Evolutionary conservation across 495 filamentous ascomycete species (phyloP), one percentile per base, ranked within the genome.

Genomic region (Annulohypoxylon maeteangense): DNA sequence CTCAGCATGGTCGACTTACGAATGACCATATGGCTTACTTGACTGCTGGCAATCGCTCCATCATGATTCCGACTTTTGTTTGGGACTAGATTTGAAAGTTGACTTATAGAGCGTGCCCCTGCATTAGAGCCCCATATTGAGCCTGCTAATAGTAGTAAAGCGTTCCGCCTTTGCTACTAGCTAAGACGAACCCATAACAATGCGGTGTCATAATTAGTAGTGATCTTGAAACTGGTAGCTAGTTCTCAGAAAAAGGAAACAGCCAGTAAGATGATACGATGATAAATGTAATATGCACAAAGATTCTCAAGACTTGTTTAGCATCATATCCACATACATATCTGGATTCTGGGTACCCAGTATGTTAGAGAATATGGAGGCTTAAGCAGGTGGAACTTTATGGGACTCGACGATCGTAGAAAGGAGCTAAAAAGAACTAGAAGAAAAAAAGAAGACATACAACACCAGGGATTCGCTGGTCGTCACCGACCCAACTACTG

Each of bases 401-500:
- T n/a, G n/a, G n/a, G n/a, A n/a, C n/a, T n/a, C n/a, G n/a, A n/a
- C n/a, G n/a, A n/a, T n/a, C n/a, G n/a, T n/a, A n/a, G 27, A 40
- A 40, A 40, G n/a, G 4, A 7, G 7, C 1, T 22, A 40, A 27
- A 36, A 62, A 16, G 10, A 8, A 22, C 4, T 5, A 31, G 22
- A 54, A 57, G 27, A 56, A 23, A 45, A 68, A 65, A 76, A 70
- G 64, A 78, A 78, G 75, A 80, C 76, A 78, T 82, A 81, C 79
- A 81, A 79, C 80, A 82, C 79, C 76, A 70, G 73, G 79, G 75
- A 80, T 81, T 81, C 79, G 51, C 72, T 75, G 66, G 68, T 78
- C 63, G 77, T 78, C 68, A 79, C 74, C 79, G 75, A 82, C 80
- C 79, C 79, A 79, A 80, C 77, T 84, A 82, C 82, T 83, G 73